Conservation (phyloP, 2,329 filamentous ascomycete species). For the Calonectria multiphialidica region DNA sequence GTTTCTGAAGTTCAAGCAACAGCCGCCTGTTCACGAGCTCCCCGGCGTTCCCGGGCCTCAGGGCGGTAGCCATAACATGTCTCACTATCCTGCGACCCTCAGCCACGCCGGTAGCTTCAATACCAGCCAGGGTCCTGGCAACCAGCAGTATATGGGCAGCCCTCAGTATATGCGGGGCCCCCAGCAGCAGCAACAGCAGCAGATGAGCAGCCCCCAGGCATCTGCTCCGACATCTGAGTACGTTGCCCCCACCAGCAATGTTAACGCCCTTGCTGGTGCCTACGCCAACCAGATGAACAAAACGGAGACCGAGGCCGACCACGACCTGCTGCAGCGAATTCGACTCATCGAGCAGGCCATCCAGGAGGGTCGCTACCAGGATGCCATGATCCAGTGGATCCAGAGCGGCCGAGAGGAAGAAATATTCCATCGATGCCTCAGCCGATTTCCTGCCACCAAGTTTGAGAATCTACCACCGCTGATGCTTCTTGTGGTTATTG, state of each 20-base stretch:
- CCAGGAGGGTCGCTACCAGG: slow-evolving; percentile 70
- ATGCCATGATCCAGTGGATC: slow-evolving; percentile 75
- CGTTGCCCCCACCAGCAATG: slow-evolving; percentile 45
- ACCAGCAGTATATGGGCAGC: slow-evolving; percentile 51
- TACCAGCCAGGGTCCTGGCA: slow-evolving; percentile 48
- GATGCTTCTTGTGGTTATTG: slow-evolving; percentile 73
- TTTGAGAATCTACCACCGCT: slow-evolving; percentile 70
- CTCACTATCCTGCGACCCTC: slow-evolving; percentile 39
- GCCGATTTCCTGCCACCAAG: slow-evolving; percentile 52
- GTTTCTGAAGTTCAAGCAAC: slow-evolving; percentile 68
- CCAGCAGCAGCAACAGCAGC: slow-evolving; percentile 33
- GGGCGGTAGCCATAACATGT: slow-evolving; percentile 36
- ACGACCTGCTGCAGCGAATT: slow-evolving; percentile 68
- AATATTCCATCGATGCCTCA: slow-evolving; percentile 66
- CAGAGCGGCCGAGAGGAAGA: slow-evolving; percentile 73
- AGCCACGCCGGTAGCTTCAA: slow-evolving; percentile 50
- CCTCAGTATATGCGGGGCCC: slow-evolving; percentile 53
- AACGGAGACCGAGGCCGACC: slow-evolving; percentile 51
- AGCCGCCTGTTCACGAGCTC: slow-evolving; percentile 59
- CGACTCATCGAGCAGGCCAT: slow-evolving; percentile 73
- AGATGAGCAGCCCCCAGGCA: slow-evolving; percentile 48
- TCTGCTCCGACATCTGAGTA: slow-evolving; percentile 50
- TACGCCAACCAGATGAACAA: slow-evolving; percentile 52
- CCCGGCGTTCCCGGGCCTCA: slow-evolving; percentile 44
- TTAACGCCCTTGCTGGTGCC: slow-evolving; percentile 50